Evolutionary conservation across 495 filamentous ascomycete genomes (phyloP).

Genomic region (Pyronema domesticum): DNA sequence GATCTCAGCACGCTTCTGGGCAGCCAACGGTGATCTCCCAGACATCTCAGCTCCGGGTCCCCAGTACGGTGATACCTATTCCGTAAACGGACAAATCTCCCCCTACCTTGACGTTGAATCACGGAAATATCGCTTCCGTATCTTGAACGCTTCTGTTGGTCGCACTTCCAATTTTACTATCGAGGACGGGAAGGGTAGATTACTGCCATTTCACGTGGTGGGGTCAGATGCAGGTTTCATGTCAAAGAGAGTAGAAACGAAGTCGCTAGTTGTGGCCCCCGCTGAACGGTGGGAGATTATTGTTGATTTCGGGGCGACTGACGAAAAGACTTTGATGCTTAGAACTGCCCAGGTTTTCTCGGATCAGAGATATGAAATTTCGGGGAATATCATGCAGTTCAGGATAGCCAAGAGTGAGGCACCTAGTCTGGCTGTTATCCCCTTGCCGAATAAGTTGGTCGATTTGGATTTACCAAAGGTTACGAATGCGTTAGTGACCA

Average conservation of each 20-base stretch:
- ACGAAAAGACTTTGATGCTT: slow-evolving; percentile 34
- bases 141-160: slow-evolving; percentile 35
- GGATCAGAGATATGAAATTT: slow-evolving; percentile 32
- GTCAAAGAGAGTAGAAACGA: slow-evolving; percentile 25
- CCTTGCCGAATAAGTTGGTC: slow-evolving; percentile 12
- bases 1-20: slow-evolving; percentile 34
- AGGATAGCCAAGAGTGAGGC: slow-evolving; percentile 30
- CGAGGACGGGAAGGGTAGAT: slow-evolving; percentile 11
- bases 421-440: slow-evolving; percentile 12
- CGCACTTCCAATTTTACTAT: slow-evolving; percentile 36
- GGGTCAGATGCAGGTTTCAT: slow-evolving; percentile 37
- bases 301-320: slow-evolving; percentile 34
- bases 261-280: slow-evolving; percentile 31
- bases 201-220: slow-evolving; percentile 34
- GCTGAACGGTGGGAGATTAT: slow-evolving; percentile 42
- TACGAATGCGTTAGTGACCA: slow-evolving; percentile 24
- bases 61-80: slow-evolving; percentile 37
- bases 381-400: slow-evolving; percentile 39
- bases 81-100: slow-evolving; percentile 42
- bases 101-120: slow-evolving; percentile 37
- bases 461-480: slow-evolving; percentile 12
- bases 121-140: slow-evolving; percentile 40
- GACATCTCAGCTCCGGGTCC: slow-evolving; percentile 25
- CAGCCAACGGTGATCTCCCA: slow-evolving; percentile 14
- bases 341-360: slow-evolving; percentile 28